Conservation (phyloP, 2,329 filamentous ascomycete genomes). For the Daldinia sp. region DNA sequence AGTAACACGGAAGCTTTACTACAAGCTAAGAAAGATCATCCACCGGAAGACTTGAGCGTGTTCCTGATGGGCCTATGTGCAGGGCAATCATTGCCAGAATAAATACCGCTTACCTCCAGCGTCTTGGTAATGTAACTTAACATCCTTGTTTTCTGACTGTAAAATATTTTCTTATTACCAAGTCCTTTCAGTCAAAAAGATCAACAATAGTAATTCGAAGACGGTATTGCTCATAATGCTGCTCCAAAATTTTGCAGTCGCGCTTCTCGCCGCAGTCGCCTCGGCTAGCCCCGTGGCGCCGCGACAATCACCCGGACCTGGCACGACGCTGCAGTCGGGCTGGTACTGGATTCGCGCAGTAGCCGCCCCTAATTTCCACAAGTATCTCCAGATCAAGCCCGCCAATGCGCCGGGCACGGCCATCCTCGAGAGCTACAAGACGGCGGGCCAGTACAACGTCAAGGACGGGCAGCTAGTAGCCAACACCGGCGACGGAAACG, state of each 20-base stretch:
- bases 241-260: constrained; percentile 9
- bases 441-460: constrained; percentile 70
- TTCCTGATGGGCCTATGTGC: neutral
- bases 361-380: constrained; percentile 67
- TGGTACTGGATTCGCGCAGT: constrained; percentile 71
- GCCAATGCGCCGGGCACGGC: constrained; percentile 60
- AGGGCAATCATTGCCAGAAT: constrained; percentile 13
- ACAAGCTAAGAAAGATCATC: constrained; percentile 4
- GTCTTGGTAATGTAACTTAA: constrained; percentile 26
- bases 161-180: neutral
- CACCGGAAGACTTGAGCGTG: constrained; percentile 8
- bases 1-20: constrained; percentile 24
- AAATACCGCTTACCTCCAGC: constrained; percentile 26
- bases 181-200: neutral
- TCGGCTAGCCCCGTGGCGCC: constrained; percentile 18
- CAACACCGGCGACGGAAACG: constrained; percentile 55
- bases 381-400: constrained; percentile 64
- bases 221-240: constrained; percentile 21
- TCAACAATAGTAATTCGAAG: neutral
- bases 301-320: constrained; percentile 35
- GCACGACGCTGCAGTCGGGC: constrained; percentile 60
- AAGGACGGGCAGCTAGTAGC: constrained; percentile 67
- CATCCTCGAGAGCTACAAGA: constrained; percentile 63
- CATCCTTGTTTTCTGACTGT: constrained; percentile 16
- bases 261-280: constrained; percentile 14